These are phyloP conservation scores for Kingdonia uniflora DNA, from an alignment of 164 flowering plant species.

Conservation along the genomic window DNA sequence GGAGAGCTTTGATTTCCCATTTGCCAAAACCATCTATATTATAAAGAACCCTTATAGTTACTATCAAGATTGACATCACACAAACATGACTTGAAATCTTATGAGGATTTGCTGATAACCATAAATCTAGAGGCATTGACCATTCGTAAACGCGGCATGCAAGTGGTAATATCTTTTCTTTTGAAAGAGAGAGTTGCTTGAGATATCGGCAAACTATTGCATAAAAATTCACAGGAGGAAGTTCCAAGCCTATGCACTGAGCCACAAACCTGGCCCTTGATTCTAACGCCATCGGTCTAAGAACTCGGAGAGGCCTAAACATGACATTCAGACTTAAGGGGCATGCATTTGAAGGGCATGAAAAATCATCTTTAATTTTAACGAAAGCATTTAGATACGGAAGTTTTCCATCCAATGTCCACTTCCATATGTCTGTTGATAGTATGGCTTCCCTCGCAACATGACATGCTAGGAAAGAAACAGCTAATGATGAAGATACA, in stretches of 20 bases:
- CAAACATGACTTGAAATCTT: constrained; percentile 1
- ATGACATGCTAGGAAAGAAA: constrained; percentile 78
- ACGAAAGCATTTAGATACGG: constrained; percentile 67
- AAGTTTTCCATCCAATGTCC: constrained; percentile 83
- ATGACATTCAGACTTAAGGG: constrained; percentile 25
- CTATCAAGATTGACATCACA: background rate
- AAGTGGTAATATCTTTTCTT: background rate
- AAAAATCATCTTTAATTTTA: constrained; percentile 46
- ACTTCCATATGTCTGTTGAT: constrained; percentile 63
- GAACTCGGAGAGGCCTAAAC: constrained; percentile 52
- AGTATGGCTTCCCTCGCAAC: constrained; percentile 62
- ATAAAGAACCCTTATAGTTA: background rate
- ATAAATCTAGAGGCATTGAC: constrained; percentile 1
- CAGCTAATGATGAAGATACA: constrained; percentile 40
- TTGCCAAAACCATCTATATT: constrained; percentile 2
- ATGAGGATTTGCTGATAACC: background rate
- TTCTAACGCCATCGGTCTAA: constrained; percentile 47
- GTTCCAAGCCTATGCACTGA: constrained; percentile 41
- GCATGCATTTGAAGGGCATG: constrained; percentile 37
- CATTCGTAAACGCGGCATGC: background rate
- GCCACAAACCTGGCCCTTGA: constrained; percentile 61
- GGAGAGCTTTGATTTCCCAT: background rate
- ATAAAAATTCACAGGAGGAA: constrained; percentile 83
- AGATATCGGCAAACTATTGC: constrained; percentile 56
- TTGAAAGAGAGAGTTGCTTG: background rate